Conservation (phyloP, 441 rosid species). For the Corymbia citriodora region DNA sequence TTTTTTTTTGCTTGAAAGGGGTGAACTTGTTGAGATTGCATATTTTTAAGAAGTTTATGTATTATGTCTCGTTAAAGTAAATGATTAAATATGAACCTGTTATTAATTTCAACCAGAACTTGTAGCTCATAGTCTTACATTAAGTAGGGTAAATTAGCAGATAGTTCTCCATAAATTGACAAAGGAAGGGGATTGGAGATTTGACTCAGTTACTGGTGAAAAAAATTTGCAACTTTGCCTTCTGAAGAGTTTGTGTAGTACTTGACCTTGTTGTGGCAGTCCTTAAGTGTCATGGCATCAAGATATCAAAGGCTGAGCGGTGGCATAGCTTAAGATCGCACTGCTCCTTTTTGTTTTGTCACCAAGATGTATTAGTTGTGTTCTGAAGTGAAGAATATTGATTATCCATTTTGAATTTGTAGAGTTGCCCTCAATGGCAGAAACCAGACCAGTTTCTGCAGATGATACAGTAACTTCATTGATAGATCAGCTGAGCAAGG, state of each 20-base stretch:
- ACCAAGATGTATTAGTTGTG: neutral
- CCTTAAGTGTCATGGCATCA: neutral
- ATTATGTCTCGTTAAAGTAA: neutral
- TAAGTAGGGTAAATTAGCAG: neutral
- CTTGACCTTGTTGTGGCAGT: neutral
- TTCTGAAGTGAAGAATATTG: neutral
- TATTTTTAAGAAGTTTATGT: neutral
- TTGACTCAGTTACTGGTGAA: neutral
- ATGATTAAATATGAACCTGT: neutral
- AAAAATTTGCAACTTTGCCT: neutral
- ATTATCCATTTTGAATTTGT: neutral
- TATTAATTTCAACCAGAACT: neutral
- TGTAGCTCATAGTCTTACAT: neutral
- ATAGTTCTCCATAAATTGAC: neutral
- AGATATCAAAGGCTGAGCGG: neutral
- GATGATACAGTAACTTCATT: conserved; percentile 18
- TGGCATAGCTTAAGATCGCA: neutral
- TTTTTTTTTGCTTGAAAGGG: neutral
- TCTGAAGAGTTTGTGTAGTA: neutral
- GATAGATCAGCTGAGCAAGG: conserved; percentile 28
- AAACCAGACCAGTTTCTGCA: conserved; percentile 16
- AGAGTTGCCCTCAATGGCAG: conserved; percentile 22
- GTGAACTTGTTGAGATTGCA: neutral
- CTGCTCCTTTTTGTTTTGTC: neutral
- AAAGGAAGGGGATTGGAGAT: neutral